A percentile compares a stretch with the other conserved stretches of the same genome.
phyloP scores from a whole-genome alignment of 192 early-diverging fungal genomes.

The Diversispora epigaea region DNA sequence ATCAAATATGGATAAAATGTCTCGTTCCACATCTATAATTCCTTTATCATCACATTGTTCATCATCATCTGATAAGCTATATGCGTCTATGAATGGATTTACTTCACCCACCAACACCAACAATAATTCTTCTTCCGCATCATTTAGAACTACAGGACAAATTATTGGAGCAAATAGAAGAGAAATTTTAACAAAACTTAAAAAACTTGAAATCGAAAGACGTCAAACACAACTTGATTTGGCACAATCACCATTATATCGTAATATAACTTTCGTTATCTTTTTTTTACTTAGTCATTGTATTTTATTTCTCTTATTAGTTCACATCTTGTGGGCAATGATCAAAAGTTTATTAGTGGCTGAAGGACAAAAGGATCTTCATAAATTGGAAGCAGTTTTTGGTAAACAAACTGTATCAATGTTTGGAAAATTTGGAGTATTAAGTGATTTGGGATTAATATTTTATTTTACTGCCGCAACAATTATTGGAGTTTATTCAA shows the following conservation, averaged over 20 bases:
- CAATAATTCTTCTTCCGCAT: background rate
- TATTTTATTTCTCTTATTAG: constrained; percentile 7
- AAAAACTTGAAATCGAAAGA: constrained; percentile 23
- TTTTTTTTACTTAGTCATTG: constrained; percentile 19
- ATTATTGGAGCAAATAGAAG: background rate
- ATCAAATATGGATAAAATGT: background rate
- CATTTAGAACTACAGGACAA: background rate
- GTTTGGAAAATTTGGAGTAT: constrained; percentile 10
- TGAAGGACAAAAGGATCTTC: constrained; percentile 1
- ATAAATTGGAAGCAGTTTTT: constrained; percentile 16
- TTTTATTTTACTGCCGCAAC: constrained; percentile 30
- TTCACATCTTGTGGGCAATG: background rate
- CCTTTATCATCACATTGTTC: background rate
- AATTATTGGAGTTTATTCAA: constrained; percentile 31
- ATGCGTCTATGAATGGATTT: constrained; percentile 10
- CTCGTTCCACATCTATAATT: background rate
- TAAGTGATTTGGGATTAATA: constrained; percentile 24
- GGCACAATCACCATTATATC: constrained; percentile 22
- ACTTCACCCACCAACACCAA: too few relatives aligned
- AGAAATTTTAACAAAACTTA: constrained; percentile 13
- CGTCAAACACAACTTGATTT: constrained; percentile 4
- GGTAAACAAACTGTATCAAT: constrained; percentile 29
- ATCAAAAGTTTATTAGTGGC: constrained; percentile 24
- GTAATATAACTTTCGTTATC: constrained; percentile 28
- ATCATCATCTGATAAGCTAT: constrained; percentile 26